Conservation (phyloP, 306 rosid genomes). For the Malus fusca region DNA sequence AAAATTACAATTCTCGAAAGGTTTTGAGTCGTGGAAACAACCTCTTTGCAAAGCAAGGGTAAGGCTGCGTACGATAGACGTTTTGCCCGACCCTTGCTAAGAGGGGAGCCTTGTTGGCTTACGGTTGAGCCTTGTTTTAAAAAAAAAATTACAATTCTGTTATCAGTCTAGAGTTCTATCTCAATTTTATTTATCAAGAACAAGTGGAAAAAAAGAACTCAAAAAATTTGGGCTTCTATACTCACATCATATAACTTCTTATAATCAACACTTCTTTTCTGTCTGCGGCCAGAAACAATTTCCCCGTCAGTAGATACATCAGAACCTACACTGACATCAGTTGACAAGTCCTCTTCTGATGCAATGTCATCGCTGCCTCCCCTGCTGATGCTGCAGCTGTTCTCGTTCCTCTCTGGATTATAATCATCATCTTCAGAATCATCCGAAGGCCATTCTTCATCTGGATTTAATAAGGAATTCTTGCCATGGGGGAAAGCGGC, state of each 20-base stretch:
- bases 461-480: slow-evolving; percentile 44
- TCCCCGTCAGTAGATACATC: slow-evolving; percentile 54
- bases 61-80: too few species aligned
- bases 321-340: slow-evolving; percentile 40
- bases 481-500: slow-evolving; percentile 63
- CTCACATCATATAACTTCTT: slow-evolving; percentile 70
- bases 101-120: too few species aligned
- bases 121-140: too few species aligned
- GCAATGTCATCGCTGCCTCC: slow-evolving; percentile 37
- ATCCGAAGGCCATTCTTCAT: slow-evolving; percentile 86
- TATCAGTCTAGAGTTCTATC: too few species aligned
- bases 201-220: not conserved
- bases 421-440: slow-evolving; percentile 90
- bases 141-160: too few species aligned
- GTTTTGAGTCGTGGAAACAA: too few species aligned
- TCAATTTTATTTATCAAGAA: not conserved
- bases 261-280: slow-evolving; percentile 66
- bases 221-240: slow-evolving; percentile 5
- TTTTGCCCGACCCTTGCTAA: too few species aligned
- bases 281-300: slow-evolving; percentile 56
- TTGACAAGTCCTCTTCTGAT: slow-evolving; percentile 33
- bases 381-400: slow-evolving; percentile 15
- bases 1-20: not conserved
- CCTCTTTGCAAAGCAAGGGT: too few species aligned
- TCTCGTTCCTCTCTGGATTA: slow-evolving; percentile 65